phyloP scores from a whole-genome alignment of 2,329 filamentous ascomycete species.

The Diaporthe sp. region DNA sequence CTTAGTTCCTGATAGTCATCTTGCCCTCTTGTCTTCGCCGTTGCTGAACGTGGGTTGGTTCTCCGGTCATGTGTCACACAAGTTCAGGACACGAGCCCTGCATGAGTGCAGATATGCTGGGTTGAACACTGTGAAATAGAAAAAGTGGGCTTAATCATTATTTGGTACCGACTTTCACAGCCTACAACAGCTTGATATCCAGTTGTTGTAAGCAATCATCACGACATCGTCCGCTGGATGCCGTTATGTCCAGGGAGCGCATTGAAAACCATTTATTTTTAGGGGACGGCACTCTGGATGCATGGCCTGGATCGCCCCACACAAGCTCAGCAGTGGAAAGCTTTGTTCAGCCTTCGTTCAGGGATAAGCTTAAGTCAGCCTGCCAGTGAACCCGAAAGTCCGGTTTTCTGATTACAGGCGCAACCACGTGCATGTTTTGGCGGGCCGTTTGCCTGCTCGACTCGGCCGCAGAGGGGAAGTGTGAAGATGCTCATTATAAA shows the following conservation, averaged over 20 bases:
- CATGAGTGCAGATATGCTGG: no score
- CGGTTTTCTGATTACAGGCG: not conserved
- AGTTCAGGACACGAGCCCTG: no score
- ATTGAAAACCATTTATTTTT: not conserved
- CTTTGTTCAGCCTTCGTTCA: not conserved
- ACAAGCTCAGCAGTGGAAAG: not conserved
- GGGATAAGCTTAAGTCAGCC: constrained; percentile 25
- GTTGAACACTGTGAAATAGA: no score
- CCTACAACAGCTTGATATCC: not conserved
- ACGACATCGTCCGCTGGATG: not conserved
- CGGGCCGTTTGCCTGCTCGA: constrained; percentile 18
- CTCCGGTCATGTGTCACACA: no score
- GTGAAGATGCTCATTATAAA: constrained; percentile 21
- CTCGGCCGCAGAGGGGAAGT: constrained; percentile 13
- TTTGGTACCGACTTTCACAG: rapidly evolving
- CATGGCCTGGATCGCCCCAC: constrained; percentile 4
- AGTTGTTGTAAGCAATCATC: not conserved
- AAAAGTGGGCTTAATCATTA: no score
- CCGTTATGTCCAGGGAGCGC: not conserved
- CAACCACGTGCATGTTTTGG: constrained; percentile 16
- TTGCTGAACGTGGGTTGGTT: no score
- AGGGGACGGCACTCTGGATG: not conserved
- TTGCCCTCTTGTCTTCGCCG: no score
- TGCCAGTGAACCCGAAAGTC: not conserved
- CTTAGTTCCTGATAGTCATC: no score